These are phyloP conservation scores for Porpolomopsis calyptriformis DNA, from an alignment of 768 basidiomycete genomes.

Conservation along the genomic window DNA sequence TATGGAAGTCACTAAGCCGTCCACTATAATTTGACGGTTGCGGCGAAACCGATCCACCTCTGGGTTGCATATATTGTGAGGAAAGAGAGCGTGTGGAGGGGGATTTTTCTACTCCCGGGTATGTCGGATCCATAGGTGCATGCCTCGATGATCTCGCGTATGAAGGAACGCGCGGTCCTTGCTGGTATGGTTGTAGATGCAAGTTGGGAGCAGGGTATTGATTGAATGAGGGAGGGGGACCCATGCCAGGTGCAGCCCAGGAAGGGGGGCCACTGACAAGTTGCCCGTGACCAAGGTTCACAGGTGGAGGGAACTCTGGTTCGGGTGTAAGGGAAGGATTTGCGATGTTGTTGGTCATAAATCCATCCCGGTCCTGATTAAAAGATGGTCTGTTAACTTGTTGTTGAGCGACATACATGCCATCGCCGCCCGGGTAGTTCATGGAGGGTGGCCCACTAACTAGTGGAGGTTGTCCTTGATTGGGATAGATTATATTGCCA, in stretches of 20 bases:
- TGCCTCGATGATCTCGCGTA: constrained; percentile 24
- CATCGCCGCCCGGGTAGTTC: neutral
- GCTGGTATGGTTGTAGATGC: constrained; percentile 11
- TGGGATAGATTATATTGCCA: neutral
- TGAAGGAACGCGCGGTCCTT: constrained; percentile 14
- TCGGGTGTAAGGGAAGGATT: constrained; percentile 18
- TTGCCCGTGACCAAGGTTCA: too few species aligned
- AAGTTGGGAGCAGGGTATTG: constrained; percentile 12
- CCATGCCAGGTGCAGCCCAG: constrained; percentile 12
- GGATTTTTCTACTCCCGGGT: constrained; percentile 36
- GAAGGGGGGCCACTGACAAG: constrained; percentile 12
- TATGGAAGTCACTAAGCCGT: constrained; percentile 21
- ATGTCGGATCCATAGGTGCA: constrained; percentile 39
- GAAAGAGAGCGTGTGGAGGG: constrained; percentile 50
- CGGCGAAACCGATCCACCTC: constrained; percentile 27
- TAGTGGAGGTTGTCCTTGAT: constrained; percentile 3
- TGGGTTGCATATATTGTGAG: constrained; percentile 40
- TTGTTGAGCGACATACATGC: neutral
- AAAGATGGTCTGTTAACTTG: neutral
- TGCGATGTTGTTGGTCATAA: constrained; percentile 12
- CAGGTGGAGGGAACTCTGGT: constrained; percentile 6
- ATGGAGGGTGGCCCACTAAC: neutral
- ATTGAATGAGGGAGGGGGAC: constrained; percentile 12
- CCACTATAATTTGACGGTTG: constrained; percentile 32
- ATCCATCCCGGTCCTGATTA: neutral